Percentiles rank a stretch among this genome's conserved stretches.
phyloP scores from a whole-genome alignment of 768 basidiomycete genomes.

The Kwoniella europaea region DNA sequence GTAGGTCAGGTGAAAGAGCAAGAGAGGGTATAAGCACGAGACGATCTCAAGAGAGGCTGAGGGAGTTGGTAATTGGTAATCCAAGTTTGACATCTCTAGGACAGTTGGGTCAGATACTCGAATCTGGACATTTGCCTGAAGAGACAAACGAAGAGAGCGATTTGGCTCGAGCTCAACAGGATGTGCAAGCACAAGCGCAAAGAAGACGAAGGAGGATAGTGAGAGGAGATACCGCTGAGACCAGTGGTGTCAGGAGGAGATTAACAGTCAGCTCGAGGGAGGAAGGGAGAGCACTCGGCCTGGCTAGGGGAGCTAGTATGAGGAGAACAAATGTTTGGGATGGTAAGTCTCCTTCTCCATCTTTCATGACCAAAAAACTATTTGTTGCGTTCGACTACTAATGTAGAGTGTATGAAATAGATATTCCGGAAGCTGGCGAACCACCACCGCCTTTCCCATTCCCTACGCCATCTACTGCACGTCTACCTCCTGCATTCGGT shows the following conservation, averaged over 20 bases:
- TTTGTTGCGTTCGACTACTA: background rate
- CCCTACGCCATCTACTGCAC: slow-evolving; percentile 39
- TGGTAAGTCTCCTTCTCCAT: slow-evolving; percentile 32
- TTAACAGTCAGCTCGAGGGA: slow-evolving; percentile 44
- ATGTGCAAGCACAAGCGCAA: slow-evolving; percentile 1
- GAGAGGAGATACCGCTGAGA: slow-evolving; percentile 28
- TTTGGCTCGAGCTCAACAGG: slow-evolving; percentile 7
- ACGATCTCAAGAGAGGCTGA: slow-evolving; percentile 42
- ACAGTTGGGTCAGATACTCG: slow-evolving; percentile 40
- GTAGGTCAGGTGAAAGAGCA: slow-evolving; percentile 33
- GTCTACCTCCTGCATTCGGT: slow-evolving; percentile 39
- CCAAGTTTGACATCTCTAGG: slow-evolving; percentile 42
- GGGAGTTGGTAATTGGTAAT: slow-evolving; percentile 34
- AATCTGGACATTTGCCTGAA: slow-evolving; percentile 27
- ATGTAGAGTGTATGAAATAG: slow-evolving; percentile 10
- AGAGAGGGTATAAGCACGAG: slow-evolving; percentile 13
- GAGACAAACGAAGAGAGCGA: slow-evolving; percentile 12
- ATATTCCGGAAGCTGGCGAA: slow-evolving; percentile 48
- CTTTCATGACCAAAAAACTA: background rate
- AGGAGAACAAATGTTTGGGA: slow-evolving; percentile 53
- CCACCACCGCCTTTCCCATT: slow-evolving; percentile 52
- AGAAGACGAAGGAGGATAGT: slow-evolving; percentile 40
- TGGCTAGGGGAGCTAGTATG: slow-evolving; percentile 55
- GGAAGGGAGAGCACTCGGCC: slow-evolving; percentile 46
- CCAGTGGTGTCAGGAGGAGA: slow-evolving; percentile 15